These are phyloP conservation scores for Sarocladiaceae sp. DNA, from an alignment of 2,329 filamentous ascomycete genomes.

Conservation along the genomic window DNA sequence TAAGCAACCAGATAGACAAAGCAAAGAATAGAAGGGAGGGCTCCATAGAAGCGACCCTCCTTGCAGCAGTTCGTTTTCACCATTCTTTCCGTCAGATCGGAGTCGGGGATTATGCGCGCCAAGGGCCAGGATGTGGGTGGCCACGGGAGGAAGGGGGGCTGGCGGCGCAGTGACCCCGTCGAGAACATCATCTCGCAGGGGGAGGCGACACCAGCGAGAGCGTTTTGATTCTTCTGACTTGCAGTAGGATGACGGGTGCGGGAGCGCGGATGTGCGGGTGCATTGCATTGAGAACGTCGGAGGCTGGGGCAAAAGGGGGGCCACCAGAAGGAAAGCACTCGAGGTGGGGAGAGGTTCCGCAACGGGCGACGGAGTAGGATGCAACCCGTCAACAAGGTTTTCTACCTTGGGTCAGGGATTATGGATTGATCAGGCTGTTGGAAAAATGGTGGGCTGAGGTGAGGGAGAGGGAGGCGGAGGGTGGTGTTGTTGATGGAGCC, in stretches of 20 bases:
- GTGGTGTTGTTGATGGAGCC: background rate
- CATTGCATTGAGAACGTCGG: constrained; percentile 7
- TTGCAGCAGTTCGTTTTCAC: background rate
- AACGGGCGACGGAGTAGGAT: too few relatives aligned
- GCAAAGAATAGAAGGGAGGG: background rate
- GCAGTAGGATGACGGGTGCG: constrained; percentile 7
- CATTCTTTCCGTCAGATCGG: constrained; percentile 4
- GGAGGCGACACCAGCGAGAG: too few relatives aligned
- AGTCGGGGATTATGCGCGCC: constrained; percentile 3
- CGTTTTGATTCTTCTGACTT: too few relatives aligned
- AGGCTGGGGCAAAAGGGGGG: constrained; percentile 1
- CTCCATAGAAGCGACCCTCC: background rate
- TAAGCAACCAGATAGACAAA: too few relatives aligned
- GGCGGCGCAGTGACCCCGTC: background rate
- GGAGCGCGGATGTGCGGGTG: constrained; percentile 6
- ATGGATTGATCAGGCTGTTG: too few relatives aligned
- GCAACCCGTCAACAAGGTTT: too few relatives aligned
- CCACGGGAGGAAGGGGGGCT: background rate
- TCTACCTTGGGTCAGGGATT: too few relatives aligned
- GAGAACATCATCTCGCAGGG: constrained; percentile 8
- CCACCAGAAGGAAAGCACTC: background rate
- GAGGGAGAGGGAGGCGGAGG: background rate
- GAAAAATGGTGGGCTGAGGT: background rate
- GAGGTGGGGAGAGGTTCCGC: too few relatives aligned
- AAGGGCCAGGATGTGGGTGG: constrained; percentile 1